Percentiles rank a stretch among this genome's conserved stretches.
phyloP scores from a whole-genome alignment of 1,284 basidiomycete species.

The Ganoderma boninense region DNA sequence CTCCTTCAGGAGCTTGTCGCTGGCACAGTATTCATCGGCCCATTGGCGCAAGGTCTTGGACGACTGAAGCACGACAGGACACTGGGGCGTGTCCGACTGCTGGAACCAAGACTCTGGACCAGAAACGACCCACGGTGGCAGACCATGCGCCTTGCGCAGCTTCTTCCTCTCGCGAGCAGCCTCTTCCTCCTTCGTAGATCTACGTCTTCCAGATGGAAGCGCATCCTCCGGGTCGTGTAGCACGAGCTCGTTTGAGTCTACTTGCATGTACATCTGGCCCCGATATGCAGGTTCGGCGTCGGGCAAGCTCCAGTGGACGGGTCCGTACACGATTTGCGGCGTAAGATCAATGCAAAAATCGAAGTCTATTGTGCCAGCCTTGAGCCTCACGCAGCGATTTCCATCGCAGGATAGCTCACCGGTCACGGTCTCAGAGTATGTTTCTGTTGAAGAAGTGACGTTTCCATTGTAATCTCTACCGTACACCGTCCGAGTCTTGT shows the following conservation, averaged over 20 bases:
- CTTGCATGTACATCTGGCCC: slow-evolving; percentile 41
- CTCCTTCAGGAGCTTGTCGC: slow-evolving; percentile 68
- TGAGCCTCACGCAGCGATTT: background rate
- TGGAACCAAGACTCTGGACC: slow-evolving; percentile 21
- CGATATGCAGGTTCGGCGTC: slow-evolving; percentile 47
- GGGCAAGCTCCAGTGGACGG: slow-evolving; percentile 45
- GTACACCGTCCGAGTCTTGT: slow-evolving; percentile 57
- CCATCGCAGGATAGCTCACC: slow-evolving; percentile 19
- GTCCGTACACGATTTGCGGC: slow-evolving; percentile 38
- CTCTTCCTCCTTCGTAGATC: slow-evolving; percentile 38
- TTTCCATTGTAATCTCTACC: slow-evolving; percentile 46
- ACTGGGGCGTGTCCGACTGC: slow-evolving; percentile 5
- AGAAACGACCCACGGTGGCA: slow-evolving; percentile 45
- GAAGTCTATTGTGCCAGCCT: slow-evolving; percentile 59
- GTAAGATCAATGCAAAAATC: slow-evolving; percentile 67
- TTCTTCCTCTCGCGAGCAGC: slow-evolving; percentile 32
- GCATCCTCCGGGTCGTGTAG: slow-evolving; percentile 21
- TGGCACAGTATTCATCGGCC: slow-evolving; percentile 76
- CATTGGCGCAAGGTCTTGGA: slow-evolving; percentile 68
- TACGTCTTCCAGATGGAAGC: slow-evolving; percentile 20
- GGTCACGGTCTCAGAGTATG: slow-evolving; percentile 60
- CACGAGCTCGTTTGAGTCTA: slow-evolving; percentile 31
- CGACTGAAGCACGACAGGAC: slow-evolving; percentile 46
- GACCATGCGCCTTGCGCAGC: slow-evolving; percentile 33
- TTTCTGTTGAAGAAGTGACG: slow-evolving; percentile 56